Evolutionary conservation across 345 rosid genomes (phyloP).

Genomic region (Syzygium aromaticum): DNA sequence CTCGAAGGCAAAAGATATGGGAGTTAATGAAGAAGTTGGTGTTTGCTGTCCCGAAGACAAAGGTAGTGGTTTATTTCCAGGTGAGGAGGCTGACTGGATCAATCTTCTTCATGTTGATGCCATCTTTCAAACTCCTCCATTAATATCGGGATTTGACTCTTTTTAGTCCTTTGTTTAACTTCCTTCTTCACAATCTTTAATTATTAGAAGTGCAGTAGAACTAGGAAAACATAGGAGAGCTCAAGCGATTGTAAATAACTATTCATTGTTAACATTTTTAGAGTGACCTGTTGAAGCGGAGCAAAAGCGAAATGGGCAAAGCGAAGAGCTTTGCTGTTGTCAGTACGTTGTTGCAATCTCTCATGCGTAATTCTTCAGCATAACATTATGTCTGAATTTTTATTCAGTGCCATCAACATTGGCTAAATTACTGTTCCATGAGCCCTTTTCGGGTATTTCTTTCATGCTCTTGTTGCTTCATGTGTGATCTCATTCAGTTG

Average conservation of each 20-base stretch:
- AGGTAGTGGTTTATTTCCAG: not conserved
- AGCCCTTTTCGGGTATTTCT: not conserved
- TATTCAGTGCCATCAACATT: not conserved
- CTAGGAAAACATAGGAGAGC: not conserved
- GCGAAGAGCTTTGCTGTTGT: not conserved
- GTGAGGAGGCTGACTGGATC: not conserved
- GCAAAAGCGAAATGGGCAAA: not conserved
- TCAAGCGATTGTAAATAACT: not conserved
- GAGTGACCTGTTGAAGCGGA: not conserved
- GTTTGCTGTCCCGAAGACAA: not conserved
- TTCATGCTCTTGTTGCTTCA: not conserved
- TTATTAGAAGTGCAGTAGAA: not conserved
- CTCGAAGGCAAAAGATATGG: not conserved
- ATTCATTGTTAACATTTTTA: not conserved
- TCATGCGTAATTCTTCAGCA: not conserved
- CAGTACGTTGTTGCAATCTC: not conserved
- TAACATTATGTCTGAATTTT: not conserved
- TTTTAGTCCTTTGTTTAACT: not conserved
- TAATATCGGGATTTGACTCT: not conserved
- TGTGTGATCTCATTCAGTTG: not conserved
- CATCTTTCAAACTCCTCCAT: not conserved
- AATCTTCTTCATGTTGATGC: not conserved
- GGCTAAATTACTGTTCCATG: not conserved
- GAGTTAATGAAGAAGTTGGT: not conserved
- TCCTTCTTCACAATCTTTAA: not conserved